Evolutionary conservation across 345 rosid species (phyloP).

Genomic region (Theobroma cacao): DNA sequence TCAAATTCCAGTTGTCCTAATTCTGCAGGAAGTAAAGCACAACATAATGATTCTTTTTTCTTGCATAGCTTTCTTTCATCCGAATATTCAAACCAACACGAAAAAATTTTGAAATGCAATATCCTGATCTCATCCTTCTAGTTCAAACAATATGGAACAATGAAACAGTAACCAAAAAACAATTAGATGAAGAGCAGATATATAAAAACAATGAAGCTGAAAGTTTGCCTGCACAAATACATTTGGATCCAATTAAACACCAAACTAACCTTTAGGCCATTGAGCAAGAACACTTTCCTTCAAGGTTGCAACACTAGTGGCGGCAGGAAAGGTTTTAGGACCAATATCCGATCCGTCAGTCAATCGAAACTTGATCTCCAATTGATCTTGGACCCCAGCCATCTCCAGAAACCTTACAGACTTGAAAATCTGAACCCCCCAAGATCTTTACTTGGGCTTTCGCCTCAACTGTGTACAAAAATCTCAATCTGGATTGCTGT

Average conservation of each 20-base stretch:
- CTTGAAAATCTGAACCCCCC: conserved; percentile 16
- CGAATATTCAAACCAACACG: not conserved
- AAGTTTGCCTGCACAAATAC: not conserved
- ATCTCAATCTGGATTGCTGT: conserved; percentile 17
- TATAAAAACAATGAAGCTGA: not conserved
- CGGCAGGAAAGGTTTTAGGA: conserved; percentile 79
- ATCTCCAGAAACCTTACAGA: conserved; percentile 37
- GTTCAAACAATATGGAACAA: not conserved
- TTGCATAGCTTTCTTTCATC: not conserved
- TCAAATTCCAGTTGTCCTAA: not conserved
- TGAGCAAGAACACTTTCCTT: conserved; percentile 90
- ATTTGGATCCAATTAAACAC: conserved; percentile 4
- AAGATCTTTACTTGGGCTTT: conserved; percentile 25
- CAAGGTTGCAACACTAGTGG: conserved; percentile 80
- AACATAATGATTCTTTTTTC: not conserved
- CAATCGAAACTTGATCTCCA: conserved; percentile 92
- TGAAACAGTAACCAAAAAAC: conserved; percentile 6
- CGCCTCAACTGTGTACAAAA: conserved; percentile 13
- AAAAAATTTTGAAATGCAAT: not conserved
- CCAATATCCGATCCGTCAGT: conserved; percentile 94
- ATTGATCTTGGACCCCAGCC: conserved; percentile 78
- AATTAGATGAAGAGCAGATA: not conserved
- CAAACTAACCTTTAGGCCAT: conserved; percentile 86
- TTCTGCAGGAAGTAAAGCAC: not conserved
- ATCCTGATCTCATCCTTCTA: not conserved